Evolutionary conservation across 768 basidiomycete genomes (phyloP).

Genomic region (Rhizopogon vulgaris): DNA sequence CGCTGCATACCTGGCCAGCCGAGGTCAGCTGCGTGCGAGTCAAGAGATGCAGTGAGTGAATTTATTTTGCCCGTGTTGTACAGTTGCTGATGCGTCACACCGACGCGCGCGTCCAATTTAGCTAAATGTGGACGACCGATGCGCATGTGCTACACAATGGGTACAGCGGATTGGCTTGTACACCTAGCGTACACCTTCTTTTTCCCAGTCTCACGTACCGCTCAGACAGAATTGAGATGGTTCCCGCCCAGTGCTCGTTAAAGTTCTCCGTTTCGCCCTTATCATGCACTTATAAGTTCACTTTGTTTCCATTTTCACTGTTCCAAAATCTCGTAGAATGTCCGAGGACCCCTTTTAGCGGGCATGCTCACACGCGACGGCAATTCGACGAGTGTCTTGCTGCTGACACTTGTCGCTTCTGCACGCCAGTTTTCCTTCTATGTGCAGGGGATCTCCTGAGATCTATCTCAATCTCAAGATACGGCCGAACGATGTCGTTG

Average conservation of each 20-base stretch:
- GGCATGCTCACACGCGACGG: neutral
- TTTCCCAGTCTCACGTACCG: neutral
- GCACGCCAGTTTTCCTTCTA: neutral
- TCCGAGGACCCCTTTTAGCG: neutral
- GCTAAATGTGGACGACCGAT: neutral
- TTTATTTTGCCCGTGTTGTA: neutral
- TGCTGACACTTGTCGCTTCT: neutral
- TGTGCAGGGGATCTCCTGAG: neutral
- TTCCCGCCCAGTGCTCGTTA: neutral
- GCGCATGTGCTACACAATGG: neutral
- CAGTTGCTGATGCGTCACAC: neutral
- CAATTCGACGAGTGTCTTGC: neutral
- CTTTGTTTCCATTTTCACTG: neutral
- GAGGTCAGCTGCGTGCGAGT: conserved; percentile 31
- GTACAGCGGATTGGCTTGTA: conserved; percentile 1
- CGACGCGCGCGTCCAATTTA: neutral
- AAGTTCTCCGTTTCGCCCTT: too few relatives aligned
- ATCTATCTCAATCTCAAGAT: too few relatives aligned
- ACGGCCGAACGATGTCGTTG: neutral
- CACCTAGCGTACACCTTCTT: neutral
- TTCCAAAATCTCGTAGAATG: neutral
- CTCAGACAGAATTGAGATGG: neutral
- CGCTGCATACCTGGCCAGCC: conserved; percentile 53
- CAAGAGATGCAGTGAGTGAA: conserved; percentile 6
- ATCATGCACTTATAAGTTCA: neutral